A percentile compares a stretch with the other conserved stretches of the same genome.
These are phyloP conservation scores for Rhynchosporium secalis DNA, from an alignment of 2,329 filamentous ascomycete species.

Conservation along the genomic window DNA sequence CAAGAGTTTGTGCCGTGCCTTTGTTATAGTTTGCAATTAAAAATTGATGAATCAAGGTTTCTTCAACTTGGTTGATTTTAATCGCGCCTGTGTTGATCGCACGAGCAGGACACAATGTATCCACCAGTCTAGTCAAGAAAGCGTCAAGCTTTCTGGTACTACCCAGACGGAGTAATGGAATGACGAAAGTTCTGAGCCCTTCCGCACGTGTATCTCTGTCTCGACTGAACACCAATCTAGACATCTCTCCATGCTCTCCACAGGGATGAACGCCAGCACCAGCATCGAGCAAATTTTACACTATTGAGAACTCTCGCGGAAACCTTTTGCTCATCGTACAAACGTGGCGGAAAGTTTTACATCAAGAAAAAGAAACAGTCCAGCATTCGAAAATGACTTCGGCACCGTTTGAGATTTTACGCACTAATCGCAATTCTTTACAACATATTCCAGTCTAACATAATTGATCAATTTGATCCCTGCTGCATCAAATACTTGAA, in stretches of 20 bases:
- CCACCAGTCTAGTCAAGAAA: not conserved
- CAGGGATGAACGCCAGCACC: slow-evolving; percentile 27
- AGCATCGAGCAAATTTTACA: slow-evolving; percentile 23
- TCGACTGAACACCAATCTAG: slow-evolving; percentile 21
- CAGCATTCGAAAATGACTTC: slow-evolving; percentile 48
- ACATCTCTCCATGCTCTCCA: slow-evolving; percentile 24
- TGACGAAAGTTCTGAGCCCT: slow-evolving; percentile 23
- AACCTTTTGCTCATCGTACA: not conserved
- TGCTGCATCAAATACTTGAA: slow-evolving; percentile 42
- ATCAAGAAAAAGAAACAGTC: slow-evolving; percentile 58
- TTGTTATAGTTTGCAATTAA: too few species aligned
- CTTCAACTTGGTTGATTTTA: not conserved
- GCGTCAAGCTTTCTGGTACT: not conserved
- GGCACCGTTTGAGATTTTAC: not conserved
- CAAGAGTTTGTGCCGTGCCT: not conserved
- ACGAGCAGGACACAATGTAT: not conserved
- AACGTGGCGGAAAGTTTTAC: slow-evolving; percentile 41
- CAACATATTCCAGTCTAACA: slow-evolving; percentile 14
- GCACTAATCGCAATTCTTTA: too few species aligned
- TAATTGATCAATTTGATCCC: slow-evolving; percentile 51
- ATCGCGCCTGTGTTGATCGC: too few species aligned
- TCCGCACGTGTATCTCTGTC: slow-evolving; percentile 22
- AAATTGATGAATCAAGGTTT: not conserved
- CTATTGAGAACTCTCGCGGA: slow-evolving; percentile 22
- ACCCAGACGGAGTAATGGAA: not conserved